Evolutionary conservation across 371 early-diverging fungal species (phyloP), one percentile per base, ranked within the genome.

Genomic region (Mucor racemosus): DNA sequence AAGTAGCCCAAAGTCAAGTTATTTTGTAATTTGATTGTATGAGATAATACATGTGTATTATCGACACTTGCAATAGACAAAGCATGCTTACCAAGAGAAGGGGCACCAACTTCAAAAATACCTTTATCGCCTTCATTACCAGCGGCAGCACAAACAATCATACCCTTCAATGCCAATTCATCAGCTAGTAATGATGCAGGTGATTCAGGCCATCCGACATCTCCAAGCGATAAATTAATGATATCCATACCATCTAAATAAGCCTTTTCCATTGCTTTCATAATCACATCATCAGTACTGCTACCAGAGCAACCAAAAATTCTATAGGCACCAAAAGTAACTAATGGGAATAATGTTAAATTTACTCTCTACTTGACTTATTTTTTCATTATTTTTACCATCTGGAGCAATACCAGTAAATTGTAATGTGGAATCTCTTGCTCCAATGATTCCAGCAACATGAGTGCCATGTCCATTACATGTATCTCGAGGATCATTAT

Each of bases 41-140:
- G 76, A 6, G 78, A 75, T 26, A 72, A 57, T 3, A 74, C 78
- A 17, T 67, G 60, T 7, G 61, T 48, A 68, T 87, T 90, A 57
- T 94, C 92, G 10, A 92, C 78, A n/a, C 92, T 88, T n/a, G 90
- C 94, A 15, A 92, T 90, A 14, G 88, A 84, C 46, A 91, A 72
- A 10, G 87, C 85, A 38, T 82, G 80, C 11, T 66, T 65, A 3
- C 89, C 89, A 14, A 91, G 72, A n/a, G 88, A 88, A 7, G 94
- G 92, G 1, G 90, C 68, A 0, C 82, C 78, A 0, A 85, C 80
- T 64, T 84, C 78, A 68, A 79, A 90, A 4, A 91, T 70, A 2
- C 95, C 95, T 14, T 81, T 72, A 7, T 68, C 60, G 15, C 93
- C 94, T 53, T 86, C 84, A 77, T 95, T 95, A 7, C 94, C 94